Base-by-base conservation (phyloP, 2,329 filamentous ascomycete species). In the Lachnellula hyalina region DNA sequence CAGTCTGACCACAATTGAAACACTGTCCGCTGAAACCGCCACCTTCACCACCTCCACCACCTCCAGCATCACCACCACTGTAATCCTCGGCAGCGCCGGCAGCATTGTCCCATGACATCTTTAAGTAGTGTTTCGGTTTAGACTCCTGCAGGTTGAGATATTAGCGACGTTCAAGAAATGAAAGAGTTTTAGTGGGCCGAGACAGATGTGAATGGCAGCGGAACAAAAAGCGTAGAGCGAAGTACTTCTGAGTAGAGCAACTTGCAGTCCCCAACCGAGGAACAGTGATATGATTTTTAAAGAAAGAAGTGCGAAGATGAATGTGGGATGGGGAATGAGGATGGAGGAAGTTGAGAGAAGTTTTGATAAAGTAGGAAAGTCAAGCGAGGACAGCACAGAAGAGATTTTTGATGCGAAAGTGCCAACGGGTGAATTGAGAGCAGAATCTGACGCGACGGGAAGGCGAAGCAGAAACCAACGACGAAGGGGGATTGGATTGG, bases 1-100 rank as follows among this genome's bases (percentile, higher is more conserved):
- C 80, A 34, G 72, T 63, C 61, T 84, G 70, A 51, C 80, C 79
- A 59, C 82, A 86, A 69, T 84, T 85, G 75, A 72, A 84, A 72
- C 82, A 85, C 45, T 73, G 74, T 21, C 76, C 73, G 66, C 73
- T 65, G 71, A 68, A 72, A 34, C 61, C 69, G 28, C 59, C 67
- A 54, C 56, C 52, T 15, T 54, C 52, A 25, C 41, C 40, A 23
- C 34, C 49, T 25, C 49, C 41, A 48, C 44, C 46, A 38, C 53
- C 55, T 28, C 47, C 59, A 32, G 19, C 57, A 28, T 38, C 45
- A 19, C 47, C 59, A 51, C 53, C 57, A 38, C 25, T 47, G 15
- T 23, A 52, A 35, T 51, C 17, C 17, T 34, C 50, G n/a, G 47
- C 35, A 42, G 6, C 57, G 54, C 52, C 47, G 19, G 49, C 57